Evolutionary conservation across 805 yeast species (phyloP), one percentile per base, ranked within the genome.

Genomic region (Zygosaccharomyces bisporus): DNA sequence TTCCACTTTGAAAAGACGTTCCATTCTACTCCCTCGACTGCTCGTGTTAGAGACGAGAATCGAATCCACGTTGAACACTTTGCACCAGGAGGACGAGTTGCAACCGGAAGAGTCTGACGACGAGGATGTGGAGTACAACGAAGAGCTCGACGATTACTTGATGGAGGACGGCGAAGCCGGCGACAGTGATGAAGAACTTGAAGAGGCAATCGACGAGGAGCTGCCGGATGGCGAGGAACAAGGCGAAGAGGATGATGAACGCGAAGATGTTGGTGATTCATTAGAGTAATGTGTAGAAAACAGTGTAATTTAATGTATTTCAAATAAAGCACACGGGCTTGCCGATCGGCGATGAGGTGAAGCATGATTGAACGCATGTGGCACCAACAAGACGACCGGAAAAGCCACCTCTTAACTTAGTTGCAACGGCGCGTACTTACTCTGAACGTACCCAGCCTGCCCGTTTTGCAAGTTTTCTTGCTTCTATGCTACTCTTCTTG

Each of bases 21-120:
- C 88, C 41, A 73, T 76, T 41, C 71, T 85, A 18, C 69, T 93
- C 50, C 84, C 89, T 10, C 79, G 83, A 50, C 72, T 93, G 45
- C 67, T 88, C 42, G 81, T 91, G 1, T 69, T 93, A 36, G 95
- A 88, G 59, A 95, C 96, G 7, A 78, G 91, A 48, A 69, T 93
- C 34, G 83, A 83, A 51, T 88, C 40, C 73, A 76, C 62, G 68
- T 83, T 20, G 89, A 86, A 67, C 72, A 84, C 34, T 75, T 76
- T 55, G 64, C 46, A 71, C 76, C 53, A 61, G 13, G 78, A 74
- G 53, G 50, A 69, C 52, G 53, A 61, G 14, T 62, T 63, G 18
- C 65, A 60, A 6, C 65, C 54, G 4, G 68, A 56, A 6, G 61
- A 49, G n/a, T 65, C 52, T 12, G 65, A 46, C 64, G 76, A 69